Evolutionary conservation across 2,329 filamentous ascomycete species (phyloP).

Genomic region (Chaetoscypha palmicola): DNA sequence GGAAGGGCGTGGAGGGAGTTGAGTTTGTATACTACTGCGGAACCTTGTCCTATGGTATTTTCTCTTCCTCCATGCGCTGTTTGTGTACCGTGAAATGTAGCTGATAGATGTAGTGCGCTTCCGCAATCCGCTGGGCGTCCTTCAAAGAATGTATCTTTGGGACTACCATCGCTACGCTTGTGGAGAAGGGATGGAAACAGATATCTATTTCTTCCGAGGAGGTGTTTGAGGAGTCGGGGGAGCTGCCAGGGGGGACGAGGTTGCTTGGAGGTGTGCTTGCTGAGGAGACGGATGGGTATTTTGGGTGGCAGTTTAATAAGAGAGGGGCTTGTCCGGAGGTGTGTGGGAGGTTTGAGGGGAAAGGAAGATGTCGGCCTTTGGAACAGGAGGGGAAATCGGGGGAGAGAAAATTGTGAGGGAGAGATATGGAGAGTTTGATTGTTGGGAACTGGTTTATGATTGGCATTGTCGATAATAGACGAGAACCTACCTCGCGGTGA

Average conservation of each 20-base stretch:
- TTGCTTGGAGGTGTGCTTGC: conserved; percentile 40
- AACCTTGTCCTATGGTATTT: conserved; percentile 46
- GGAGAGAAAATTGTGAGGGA: neutral
- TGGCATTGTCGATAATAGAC: too few species aligned
- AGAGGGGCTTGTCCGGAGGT: conserved; percentile 16
- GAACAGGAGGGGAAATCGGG: neutral
- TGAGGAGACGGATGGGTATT: conserved; percentile 47
- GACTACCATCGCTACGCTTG: conserved; percentile 41
- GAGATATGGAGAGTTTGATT: too few species aligned
- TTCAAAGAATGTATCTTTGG: conserved; percentile 50
- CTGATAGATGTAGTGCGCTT: conserved; percentile 37
- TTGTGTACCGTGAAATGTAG: neutral
- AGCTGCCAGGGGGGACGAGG: conserved; percentile 32
- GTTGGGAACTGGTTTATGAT: too few species aligned
- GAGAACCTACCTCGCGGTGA: too few species aligned
- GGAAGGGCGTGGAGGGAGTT: conserved; percentile 40
- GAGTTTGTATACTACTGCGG: conserved; percentile 50
- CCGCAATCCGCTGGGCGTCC: conserved; percentile 48
- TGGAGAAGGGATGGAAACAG: conserved; percentile 43
- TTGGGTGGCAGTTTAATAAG: conserved; percentile 46
- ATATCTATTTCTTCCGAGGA: conserved; percentile 41
- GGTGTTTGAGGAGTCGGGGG: conserved; percentile 39
- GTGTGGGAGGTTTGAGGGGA: conserved; percentile 13
- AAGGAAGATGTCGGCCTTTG: neutral
- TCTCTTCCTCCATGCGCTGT: neutral